Conservation (phyloP, 2,329 filamentous ascomycete species). For the Pseudonectria foliicola region DNA sequence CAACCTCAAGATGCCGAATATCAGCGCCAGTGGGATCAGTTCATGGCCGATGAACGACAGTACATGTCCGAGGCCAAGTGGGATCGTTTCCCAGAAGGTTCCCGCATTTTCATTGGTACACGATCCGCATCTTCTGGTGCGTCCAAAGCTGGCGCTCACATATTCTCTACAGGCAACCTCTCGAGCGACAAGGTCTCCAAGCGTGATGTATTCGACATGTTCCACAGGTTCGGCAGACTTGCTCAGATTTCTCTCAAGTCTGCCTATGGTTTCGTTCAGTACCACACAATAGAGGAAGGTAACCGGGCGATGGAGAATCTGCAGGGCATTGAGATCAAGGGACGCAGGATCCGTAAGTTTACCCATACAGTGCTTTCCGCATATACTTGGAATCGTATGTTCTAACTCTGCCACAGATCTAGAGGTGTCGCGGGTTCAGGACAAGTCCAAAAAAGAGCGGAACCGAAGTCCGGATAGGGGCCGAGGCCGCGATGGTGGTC, state of each 20-base stretch:
- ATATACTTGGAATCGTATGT: not conserved
- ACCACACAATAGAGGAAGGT: slow-evolving; percentile 70
- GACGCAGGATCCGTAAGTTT: slow-evolving; percentile 84
- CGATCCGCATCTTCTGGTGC: slow-evolving; percentile 17
- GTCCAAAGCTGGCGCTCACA: slow-evolving; percentile 18
- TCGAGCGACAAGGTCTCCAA: slow-evolving; percentile 91
- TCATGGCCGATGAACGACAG: slow-evolving; percentile 63
- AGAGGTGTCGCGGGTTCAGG: slow-evolving; percentile 83
- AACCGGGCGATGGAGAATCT: slow-evolving; percentile 66
- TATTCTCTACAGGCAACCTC: slow-evolving; percentile 63
- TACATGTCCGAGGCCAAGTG: slow-evolving; percentile 74
- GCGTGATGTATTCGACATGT: slow-evolving; percentile 85
- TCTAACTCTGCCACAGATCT: slow-evolving; percentile 53
- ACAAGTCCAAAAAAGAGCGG: slow-evolving; percentile 58
- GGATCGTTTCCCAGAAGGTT: slow-evolving; percentile 73
- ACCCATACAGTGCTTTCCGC: not conserved
- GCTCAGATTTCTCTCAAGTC: slow-evolving; percentile 96
- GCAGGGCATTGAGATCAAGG: slow-evolving; percentile 74
- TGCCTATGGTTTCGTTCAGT: slow-evolving; percentile 95
- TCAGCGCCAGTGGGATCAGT: slow-evolving; percentile 64
- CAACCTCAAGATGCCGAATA: slow-evolving; percentile 37
- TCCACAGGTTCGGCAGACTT: slow-evolving; percentile 75
- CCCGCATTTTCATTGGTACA: slow-evolving; percentile 74
- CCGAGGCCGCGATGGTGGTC: slow-evolving; percentile 20
- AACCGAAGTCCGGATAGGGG: slow-evolving; percentile 56